These are phyloP conservation scores for Lasiodiplodia citricola DNA, from an alignment of 2,329 filamentous ascomycete genomes.

Conservation along the genomic window DNA sequence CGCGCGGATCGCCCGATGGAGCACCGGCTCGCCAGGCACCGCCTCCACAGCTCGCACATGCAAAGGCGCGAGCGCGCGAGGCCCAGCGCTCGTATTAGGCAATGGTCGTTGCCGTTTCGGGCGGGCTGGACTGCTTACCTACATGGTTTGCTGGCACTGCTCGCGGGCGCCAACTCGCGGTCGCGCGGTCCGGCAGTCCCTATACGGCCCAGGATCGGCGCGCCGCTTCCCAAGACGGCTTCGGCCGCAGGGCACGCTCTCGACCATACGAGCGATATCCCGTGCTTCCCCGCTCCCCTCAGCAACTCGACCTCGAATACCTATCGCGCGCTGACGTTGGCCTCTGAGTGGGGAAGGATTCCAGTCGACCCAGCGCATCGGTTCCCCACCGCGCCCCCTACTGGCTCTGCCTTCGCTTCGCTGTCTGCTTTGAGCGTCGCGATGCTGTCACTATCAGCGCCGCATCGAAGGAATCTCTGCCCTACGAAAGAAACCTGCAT, in stretches of 20 bases:
- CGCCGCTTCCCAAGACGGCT: neutral
- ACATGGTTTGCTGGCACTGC: neutral
- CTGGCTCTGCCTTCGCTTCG: conserved; percentile 6
- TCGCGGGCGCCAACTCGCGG: conserved; percentile 1
- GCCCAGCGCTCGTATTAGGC: conserved; percentile 15
- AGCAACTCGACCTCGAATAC: conserved; percentile 2
- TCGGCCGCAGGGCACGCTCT: conserved; percentile 13
- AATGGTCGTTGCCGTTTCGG: conserved; percentile 5
- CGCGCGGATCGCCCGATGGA: conserved; percentile 14
- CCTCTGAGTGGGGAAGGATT: neutral
- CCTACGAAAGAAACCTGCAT: conserved; percentile 26
- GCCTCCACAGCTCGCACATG: neutral
- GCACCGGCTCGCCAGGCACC: conserved; percentile 15
- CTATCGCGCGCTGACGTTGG: conserved; percentile 18
- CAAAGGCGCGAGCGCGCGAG: neutral
- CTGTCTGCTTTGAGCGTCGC: neutral
- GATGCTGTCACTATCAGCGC: conserved; percentile 8
- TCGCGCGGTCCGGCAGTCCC: conserved; percentile 7
- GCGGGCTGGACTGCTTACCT: conserved; percentile 2
- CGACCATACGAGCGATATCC: conserved; percentile 9
- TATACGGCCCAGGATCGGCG: conserved; percentile 12
- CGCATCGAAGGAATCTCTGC: conserved; percentile 25
- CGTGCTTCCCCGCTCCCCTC: conserved; percentile 17
- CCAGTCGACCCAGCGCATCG: conserved; percentile 7
- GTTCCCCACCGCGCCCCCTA: conserved; percentile 17